phyloP scores from a whole-genome alignment of 148 eudicot species.

The Fagopyrum tataricum region DNA sequence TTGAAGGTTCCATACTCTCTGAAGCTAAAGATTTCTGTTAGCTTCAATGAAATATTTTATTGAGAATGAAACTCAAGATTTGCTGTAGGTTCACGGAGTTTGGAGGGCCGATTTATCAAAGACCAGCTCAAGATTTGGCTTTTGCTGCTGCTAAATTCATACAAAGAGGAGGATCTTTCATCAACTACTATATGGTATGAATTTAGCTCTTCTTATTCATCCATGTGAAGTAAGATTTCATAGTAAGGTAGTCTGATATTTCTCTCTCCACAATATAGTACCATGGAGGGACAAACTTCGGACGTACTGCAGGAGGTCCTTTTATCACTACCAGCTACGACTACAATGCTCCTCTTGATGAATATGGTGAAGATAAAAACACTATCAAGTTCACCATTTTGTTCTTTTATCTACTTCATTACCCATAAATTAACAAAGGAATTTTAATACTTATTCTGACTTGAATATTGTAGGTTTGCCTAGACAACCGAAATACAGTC shows the following conservation, averaged over 20 bases:
- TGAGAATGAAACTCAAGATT: not conserved
- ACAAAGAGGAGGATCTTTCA: conserved; percentile 80
- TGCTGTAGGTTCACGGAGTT: conserved; percentile 70
- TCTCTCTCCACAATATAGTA: conserved; percentile 36
- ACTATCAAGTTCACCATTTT: not conserved
- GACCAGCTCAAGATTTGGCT: conserved; percentile 90
- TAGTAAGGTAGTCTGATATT: not conserved
- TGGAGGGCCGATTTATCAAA: conserved; percentile 63
- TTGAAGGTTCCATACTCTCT: not conserved
- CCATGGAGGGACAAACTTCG: conserved; percentile 97
- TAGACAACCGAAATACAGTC: conserved; percentile 54
- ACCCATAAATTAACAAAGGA: not conserved
- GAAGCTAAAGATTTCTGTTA: not conserved
- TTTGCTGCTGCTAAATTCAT: conserved; percentile 78
- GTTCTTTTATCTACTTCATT: not conserved
- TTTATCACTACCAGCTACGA: conserved; percentile 92
- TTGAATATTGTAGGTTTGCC: conserved; percentile 30
- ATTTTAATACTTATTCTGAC: not conserved
- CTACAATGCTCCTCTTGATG: conserved; percentile 92
- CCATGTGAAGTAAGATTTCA: not conserved
- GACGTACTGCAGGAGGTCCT: conserved; percentile 89
- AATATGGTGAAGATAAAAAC: conserved; percentile 50
- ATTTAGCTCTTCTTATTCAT: conserved; percentile 3
- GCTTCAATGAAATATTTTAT: not conserved
- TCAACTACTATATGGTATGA: conserved; percentile 88